Base-by-base conservation (phyloP, 805 yeast genomes). In the Suhomyces kilbournensis region DNA sequence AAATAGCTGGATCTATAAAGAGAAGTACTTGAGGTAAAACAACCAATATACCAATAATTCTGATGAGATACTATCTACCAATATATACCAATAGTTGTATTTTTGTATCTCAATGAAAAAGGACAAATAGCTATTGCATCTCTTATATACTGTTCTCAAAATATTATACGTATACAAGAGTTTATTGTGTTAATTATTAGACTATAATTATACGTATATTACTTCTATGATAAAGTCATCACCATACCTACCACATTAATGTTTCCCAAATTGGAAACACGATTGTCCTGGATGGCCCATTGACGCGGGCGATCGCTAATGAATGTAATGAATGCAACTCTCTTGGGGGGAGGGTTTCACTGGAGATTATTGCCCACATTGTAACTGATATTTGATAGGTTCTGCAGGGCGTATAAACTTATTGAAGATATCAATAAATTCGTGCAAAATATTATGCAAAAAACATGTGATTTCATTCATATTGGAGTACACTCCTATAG, bases 1-100 rank as follows among this genome's bases (percentile, higher is more conserved):
- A 0, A 83, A 85, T 52, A 80, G 84, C 54, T 87, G 93, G 93
- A 85, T 86, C 34, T 82, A 85, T 69, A 86, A 85, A 65, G 82
- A 81, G 46, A 86, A 86, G 70, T 86, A 87, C 60, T 64, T 73
- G 69, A 61, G 38, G 30, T 40, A 44, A n/a, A 19, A 10, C 34
- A 12, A 30, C n/a, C 14, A 9, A 30, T 10, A 30, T 30, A 30
- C 6, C 12, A 26, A 26, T 9, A 26, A 2, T 26, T 26, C 28
- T 26, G 3, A 26, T 9, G 28, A 26, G 28, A 9, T 26, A 22
- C 25, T 26, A 26, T 3, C 10, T 4, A 8, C 2, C 32, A 4
- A 12, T 28, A 28, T 28, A 4, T 10, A 12, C 6, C n/a, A 12
- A 28, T 28, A 10, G 7, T 28, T 12, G 12, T 6, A 12, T 28